Percentiles rank a stretch among this genome's conserved stretches.
phyloP scores from a whole-genome alignment of 352 stramenopile genomes.

The Pythium aphanidermatum region DNA sequence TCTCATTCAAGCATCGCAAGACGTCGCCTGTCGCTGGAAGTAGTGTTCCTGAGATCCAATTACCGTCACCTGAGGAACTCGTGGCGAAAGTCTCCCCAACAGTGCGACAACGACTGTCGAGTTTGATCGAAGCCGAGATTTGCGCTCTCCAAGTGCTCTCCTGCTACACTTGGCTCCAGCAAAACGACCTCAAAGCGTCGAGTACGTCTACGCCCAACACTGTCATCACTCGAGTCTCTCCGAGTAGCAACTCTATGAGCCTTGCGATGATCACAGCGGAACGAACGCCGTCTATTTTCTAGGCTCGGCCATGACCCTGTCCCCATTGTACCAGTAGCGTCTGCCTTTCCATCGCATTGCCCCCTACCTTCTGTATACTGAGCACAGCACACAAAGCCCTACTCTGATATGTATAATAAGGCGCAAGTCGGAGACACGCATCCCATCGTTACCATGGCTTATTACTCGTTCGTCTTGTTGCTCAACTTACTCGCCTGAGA shows the following conservation, averaged over 20 bases:
- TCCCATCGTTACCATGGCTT: background rate
- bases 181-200: slow-evolving; percentile 22
- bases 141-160: slow-evolving; percentile 78
- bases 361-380: slow-evolving; percentile 7
- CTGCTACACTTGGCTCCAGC: slow-evolving; percentile 59
- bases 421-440: no score
- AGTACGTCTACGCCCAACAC: no score
- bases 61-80: slow-evolving; percentile 75
- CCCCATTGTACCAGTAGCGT: slow-evolving; percentile 1
- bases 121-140: slow-evolving; percentile 71
- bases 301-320: slow-evolving; percentile 3
- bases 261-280: slow-evolving; percentile 52
- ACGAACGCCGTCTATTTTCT: slow-evolving; percentile 61
- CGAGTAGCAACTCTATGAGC: slow-evolving; percentile 16
- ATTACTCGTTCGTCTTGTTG: background rate
- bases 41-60: no score
- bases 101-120: slow-evolving; percentile 60
- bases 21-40: slow-evolving; percentile 9
- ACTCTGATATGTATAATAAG: slow-evolving; percentile 19
- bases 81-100: slow-evolving; percentile 64
- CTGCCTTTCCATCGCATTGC: background rate
- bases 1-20: slow-evolving; percentile 20
- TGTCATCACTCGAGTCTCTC: no score
- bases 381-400: background rate
- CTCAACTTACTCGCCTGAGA: slow-evolving; percentile 25